Percentiles rank a stretch among this genome's conserved stretches.
phyloP scores from a whole-genome alignment of 176 grass and related monocot species.

The Miscanthus lutarioriparius region DNA sequence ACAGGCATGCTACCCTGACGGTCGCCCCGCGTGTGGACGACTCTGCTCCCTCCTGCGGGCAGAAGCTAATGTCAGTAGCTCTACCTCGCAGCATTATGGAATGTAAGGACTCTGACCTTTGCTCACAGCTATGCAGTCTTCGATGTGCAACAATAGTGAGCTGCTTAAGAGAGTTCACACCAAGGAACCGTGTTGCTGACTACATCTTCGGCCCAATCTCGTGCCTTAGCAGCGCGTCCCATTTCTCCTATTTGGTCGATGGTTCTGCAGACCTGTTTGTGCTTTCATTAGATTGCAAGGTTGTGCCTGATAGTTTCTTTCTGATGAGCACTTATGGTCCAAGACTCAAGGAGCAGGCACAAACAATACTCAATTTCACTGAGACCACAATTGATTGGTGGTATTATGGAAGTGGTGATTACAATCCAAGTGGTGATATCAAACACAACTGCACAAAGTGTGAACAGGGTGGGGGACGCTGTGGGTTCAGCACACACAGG shows the following conservation, averaged over 20 bases:
- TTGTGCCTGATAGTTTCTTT: neutral
- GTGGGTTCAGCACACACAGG: conserved; percentile 12
- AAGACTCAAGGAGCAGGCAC: neutral
- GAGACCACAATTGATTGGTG: too few relatives aligned
- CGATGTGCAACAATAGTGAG: neutral
- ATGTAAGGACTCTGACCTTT: neutral
- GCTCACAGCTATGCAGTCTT: neutral
- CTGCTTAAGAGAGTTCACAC: conserved; percentile 18
- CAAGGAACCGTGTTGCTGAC: neutral
- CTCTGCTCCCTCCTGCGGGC: conserved; percentile 5
- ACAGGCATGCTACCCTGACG: neutral
- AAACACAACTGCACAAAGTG: neutral
- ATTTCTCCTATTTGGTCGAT: neutral
- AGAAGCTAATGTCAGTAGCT: neutral
- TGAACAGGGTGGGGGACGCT: neutral
- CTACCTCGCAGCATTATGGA: neutral
- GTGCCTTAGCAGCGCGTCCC: neutral
- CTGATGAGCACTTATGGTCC: accelerated
- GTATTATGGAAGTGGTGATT: too few relatives aligned
- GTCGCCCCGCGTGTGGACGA: neutral
- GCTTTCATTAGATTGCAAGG: conserved; percentile 11
- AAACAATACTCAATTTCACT: conserved; percentile 16
- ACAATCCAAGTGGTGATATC: too few relatives aligned
- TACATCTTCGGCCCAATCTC: neutral
- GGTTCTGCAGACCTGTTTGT: accelerated